These are phyloP conservation scores for Dissoconium aciculare DNA, from an alignment of 2,329 filamentous ascomycete species.

Conservation along the genomic window DNA sequence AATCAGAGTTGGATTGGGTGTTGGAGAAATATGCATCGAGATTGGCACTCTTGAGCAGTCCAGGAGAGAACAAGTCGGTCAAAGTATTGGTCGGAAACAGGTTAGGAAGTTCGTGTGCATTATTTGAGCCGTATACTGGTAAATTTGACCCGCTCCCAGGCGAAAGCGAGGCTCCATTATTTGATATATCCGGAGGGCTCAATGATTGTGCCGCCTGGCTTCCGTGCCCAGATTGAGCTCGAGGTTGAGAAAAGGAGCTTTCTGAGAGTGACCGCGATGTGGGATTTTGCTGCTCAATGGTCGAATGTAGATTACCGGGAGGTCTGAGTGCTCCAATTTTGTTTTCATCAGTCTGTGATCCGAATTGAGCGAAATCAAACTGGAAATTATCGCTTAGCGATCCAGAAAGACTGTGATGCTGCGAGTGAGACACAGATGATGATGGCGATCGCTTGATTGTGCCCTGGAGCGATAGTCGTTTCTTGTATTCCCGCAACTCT, in stretches of 20 bases:
- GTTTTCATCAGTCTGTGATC: slow-evolving; percentile 47
- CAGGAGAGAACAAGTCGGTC: slow-evolving; percentile 46
- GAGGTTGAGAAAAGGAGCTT: not conserved
- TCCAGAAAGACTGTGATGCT: slow-evolving; percentile 18
- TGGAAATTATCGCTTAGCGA: slow-evolving; percentile 53
- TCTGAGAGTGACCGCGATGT: not conserved
- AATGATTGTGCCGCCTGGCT: slow-evolving; percentile 19
- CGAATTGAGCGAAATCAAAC: slow-evolving; percentile 94
- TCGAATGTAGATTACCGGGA: not conserved
- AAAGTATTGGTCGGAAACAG: slow-evolving; percentile 25
- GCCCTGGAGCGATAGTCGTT: slow-evolving; percentile 53
- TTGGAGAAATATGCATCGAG: slow-evolving; percentile 18
- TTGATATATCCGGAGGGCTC: slow-evolving; percentile 22
- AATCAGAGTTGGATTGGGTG: slow-evolving; percentile 9
- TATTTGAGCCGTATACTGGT: slow-evolving; percentile 21
- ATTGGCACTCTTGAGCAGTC: slow-evolving; percentile 33
- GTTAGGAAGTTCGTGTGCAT: slow-evolving; percentile 23
- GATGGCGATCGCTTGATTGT: slow-evolving; percentile 36
- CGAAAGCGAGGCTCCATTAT: slow-evolving; percentile 8
- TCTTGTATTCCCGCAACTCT: slow-evolving; percentile 82
- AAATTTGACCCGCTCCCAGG: slow-evolving; percentile 13
- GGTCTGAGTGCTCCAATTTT: slow-evolving; percentile 28
- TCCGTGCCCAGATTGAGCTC: slow-evolving; percentile 8
- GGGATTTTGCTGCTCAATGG: not conserved
- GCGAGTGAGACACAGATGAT: slow-evolving; percentile 19